These are phyloP conservation scores for Austropuccinia psidii DNA, from an alignment of 1,284 basidiomycete species.

Conservation along the genomic window DNA sequence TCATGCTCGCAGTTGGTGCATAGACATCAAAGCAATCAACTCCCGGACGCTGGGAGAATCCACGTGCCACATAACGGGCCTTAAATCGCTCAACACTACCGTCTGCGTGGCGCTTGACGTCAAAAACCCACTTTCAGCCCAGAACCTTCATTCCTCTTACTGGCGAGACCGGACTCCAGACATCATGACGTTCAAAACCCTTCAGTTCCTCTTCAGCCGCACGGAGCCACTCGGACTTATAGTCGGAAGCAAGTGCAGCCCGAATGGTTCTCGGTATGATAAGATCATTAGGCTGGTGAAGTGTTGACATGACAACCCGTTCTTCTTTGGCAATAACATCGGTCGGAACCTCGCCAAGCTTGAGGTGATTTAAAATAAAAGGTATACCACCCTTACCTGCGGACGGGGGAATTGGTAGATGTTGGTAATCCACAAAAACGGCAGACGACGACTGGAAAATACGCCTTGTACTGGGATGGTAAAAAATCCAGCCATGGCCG, in stretches of 20 bases:
- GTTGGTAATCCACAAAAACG: not conserved
- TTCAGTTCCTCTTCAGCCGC: not conserved
- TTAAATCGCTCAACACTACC: not conserved
- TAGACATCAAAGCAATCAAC: conserved; percentile 35
- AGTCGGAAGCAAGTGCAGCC: not conserved
- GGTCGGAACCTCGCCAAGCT: not conserved
- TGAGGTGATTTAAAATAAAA: not conserved
- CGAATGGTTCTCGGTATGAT: not conserved
- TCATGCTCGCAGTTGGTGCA: conserved; percentile 25
- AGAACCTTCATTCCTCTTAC: not conserved
- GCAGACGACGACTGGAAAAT: not conserved
- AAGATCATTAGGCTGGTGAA: not conserved
- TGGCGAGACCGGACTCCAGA: not conserved
- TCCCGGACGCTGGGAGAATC: conserved; percentile 31
- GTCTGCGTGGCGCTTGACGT: conserved; percentile 14
- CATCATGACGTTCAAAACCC: not conserved
- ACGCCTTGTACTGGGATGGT: no score
- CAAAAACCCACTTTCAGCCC: conserved; percentile 26
- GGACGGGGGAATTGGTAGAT: not conserved
- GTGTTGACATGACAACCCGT: not conserved
- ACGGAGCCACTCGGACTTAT: not conserved
- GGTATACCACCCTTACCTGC: not conserved
- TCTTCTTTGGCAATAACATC: not conserved
- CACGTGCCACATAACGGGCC: conserved; percentile 31
- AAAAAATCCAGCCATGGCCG: not conserved